These are phyloP conservation scores for Monosporascus sp. DNA, from an alignment of 2,329 filamentous ascomycete species.

Conservation along the genomic window DNA sequence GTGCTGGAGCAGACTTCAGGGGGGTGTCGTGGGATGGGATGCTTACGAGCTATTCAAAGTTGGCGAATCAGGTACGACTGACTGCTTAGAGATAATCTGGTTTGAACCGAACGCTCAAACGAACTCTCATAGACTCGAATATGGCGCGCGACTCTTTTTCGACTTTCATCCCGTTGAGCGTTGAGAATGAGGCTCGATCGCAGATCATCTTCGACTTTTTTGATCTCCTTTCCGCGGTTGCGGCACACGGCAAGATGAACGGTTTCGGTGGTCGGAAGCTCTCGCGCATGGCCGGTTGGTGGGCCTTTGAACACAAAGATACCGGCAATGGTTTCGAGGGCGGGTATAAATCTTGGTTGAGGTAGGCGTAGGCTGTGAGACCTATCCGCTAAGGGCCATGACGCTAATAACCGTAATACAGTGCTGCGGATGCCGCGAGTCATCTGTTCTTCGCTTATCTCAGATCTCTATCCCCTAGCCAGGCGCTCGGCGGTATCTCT, in stretches of 20 bases:
- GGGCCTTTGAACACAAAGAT: conserved; percentile 91
- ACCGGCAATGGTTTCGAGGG: conserved; percentile 88
- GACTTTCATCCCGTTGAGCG: conserved; percentile 91
- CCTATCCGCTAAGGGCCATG: neutral
- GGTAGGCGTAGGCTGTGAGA: conserved; percentile 42
- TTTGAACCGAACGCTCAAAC: conserved; percentile 4
- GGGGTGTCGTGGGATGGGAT: conserved; percentile 93
- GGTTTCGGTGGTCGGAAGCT: conserved; percentile 90
- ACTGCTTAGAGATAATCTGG: neutral
- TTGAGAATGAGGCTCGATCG: conserved; percentile 78
- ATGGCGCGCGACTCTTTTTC: conserved; percentile 90
- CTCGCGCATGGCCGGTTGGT: conserved; percentile 94
- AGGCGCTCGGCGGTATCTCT: conserved; percentile 71
- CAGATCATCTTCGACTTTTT: conserved; percentile 96
- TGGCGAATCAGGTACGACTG: conserved; percentile 75
- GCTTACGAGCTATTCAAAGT: conserved; percentile 94
- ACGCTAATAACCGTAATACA: conserved; percentile 35
- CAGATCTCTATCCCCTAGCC: conserved; percentile 79
- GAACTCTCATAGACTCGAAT: conserved; percentile 63
- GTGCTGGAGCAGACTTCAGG: conserved; percentile 92
- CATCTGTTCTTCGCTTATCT: conserved; percentile 98
- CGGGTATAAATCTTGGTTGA: conserved; percentile 84
- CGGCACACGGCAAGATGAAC: conserved; percentile 88
- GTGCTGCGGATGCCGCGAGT: conserved; percentile 89
- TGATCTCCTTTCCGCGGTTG: conserved; percentile 83